Evolutionary conservation across 257 asterid genomes (phyloP), one percentile per base, ranked within the genome.

Genomic region (Solanum appendiculatum): DNA sequence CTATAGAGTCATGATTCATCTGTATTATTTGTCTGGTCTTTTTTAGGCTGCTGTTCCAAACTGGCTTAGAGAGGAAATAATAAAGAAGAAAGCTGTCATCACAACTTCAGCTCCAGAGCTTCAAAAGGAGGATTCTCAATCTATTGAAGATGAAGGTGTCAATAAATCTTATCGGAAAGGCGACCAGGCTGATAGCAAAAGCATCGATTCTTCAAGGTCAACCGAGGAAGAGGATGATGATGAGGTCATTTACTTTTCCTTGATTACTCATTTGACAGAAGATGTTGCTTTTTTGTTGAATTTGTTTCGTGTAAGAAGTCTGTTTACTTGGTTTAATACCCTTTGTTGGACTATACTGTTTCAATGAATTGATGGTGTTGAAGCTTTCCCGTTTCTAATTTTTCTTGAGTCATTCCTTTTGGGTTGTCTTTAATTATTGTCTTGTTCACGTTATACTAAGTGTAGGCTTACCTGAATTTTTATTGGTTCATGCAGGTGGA

Each of bases 61-160:
- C 91, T 96, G 99, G 99, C 97, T 96, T 46, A 94, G 98, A 92
- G 99, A 96, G 91, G 99, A 96, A 91, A 95, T 97, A 82, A 97
- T 95, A 66, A 97, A 96, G 90, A 97, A 93, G 63, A 97, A 96
- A 93, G 93, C 98, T 90, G 94, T 90, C 88, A 91, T 97, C 86
- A 86, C 97, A 40, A 95, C 92, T 89, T 91, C 97, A 66, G 87
- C 88, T 70, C 90, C 87, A 6, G 96, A 89, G 58, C 85, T 89
- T 58, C 90, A 66, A 54, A 91, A 87, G 86, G 97, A 89, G 85
- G 95, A 94, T 86, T 88, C 91, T 46, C 92, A 90, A 82, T 93
- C 94, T 86, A 83, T 89, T 87, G 98, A 94, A 87, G 99, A 93
- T 51, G 98, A 94, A 85, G 88, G 87, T 84, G 86, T 86, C 88